Conservation (phyloP, 352 stramenopile genomes). For the Phytophthora idaei region DNA sequence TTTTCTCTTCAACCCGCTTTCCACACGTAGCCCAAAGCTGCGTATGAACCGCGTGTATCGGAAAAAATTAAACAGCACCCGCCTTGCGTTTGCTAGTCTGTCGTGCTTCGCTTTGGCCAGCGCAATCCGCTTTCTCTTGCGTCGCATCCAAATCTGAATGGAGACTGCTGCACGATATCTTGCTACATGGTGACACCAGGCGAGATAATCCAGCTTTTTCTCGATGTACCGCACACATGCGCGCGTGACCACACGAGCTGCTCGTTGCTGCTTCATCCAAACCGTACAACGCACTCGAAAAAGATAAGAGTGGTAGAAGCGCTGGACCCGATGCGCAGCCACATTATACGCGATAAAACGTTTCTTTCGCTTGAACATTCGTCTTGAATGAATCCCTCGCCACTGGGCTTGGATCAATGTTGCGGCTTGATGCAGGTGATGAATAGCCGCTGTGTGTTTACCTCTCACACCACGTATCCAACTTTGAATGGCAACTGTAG, state of each 20-base stretch:
- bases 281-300: constrained; percentile 40
- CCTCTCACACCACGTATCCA: constrained; percentile 43
- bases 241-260: constrained; percentile 46
- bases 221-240: constrained; percentile 43
- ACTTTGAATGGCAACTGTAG: constrained; percentile 58
- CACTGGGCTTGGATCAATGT: constrained; percentile 50
- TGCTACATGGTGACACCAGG: constrained; percentile 50
- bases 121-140: constrained; percentile 35
- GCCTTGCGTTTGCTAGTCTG: constrained; percentile 21
- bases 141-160: constrained; percentile 61
- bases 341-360: constrained; percentile 45
- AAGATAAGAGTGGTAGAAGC: constrained; percentile 42
- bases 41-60: constrained; percentile 44
- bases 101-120: constrained; percentile 11
- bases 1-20: constrained; percentile 31
- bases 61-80: constrained; percentile 56
- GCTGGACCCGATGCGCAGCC: constrained; percentile 44
- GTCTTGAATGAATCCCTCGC: constrained; percentile 58
- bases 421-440: constrained; percentile 36
- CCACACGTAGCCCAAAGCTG: constrained; percentile 46
- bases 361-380: constrained; percentile 39
- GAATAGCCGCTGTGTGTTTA: constrained; percentile 25
- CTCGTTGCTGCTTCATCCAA: constrained; percentile 37
- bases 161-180: constrained; percentile 58
- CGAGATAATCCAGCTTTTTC: constrained; percentile 39